Percentiles rank a stretch among this genome's conserved stretches.
These are phyloP conservation scores for Chytriomyces sp. DNA, from an alignment of 192 early-diverging fungal species.

Conservation along the genomic window DNA sequence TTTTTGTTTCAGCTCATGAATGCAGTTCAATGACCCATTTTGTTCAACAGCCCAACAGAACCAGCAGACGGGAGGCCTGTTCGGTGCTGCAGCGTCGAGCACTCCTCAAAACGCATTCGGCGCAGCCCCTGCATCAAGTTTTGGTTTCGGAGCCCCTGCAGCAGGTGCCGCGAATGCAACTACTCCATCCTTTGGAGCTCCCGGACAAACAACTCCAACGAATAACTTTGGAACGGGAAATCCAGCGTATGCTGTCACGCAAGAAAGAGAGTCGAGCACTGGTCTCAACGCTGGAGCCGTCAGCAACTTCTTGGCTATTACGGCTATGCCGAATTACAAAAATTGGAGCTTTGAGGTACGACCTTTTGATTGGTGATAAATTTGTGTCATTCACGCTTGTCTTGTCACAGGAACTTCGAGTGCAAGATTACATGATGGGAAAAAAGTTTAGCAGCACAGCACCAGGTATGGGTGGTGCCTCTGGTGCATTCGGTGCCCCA, in stretches of 20 bases:
- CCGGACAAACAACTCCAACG: slow-evolving; percentile 44
- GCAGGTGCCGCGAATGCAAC: slow-evolving; percentile 41
- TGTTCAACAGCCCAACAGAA: slow-evolving; percentile 28
- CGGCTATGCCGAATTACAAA: slow-evolving; percentile 86
- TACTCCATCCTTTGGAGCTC: slow-evolving; percentile 52
- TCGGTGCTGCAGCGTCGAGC: slow-evolving; percentile 39
- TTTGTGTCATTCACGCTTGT: slow-evolving; percentile 3
- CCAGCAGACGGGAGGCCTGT: slow-evolving; percentile 31
- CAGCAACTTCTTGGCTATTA: slow-evolving; percentile 69
- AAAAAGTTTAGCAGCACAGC: slow-evolving; percentile 67
- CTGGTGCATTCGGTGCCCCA: slow-evolving; percentile 54
- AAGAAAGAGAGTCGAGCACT: slow-evolving; percentile 51
- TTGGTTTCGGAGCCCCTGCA: slow-evolving; percentile 44
- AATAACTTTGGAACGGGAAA: slow-evolving; percentile 51
- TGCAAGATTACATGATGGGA: slow-evolving; percentile 85
- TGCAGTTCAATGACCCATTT: background rate
- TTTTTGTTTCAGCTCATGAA: background rate
- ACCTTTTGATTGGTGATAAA: background rate
- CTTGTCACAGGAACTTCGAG: slow-evolving; percentile 70
- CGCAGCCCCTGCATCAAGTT: slow-evolving; percentile 5
- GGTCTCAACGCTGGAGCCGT: slow-evolving; percentile 57
- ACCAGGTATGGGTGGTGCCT: slow-evolving; percentile 43
- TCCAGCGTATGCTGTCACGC: slow-evolving; percentile 49
- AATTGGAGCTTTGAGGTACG: slow-evolving; percentile 80
- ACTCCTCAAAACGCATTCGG: slow-evolving; percentile 49